These are phyloP conservation scores for Warburgia ugandensis DNA, from an alignment of 164 flowering plant genomes.

Conservation along the genomic window DNA sequence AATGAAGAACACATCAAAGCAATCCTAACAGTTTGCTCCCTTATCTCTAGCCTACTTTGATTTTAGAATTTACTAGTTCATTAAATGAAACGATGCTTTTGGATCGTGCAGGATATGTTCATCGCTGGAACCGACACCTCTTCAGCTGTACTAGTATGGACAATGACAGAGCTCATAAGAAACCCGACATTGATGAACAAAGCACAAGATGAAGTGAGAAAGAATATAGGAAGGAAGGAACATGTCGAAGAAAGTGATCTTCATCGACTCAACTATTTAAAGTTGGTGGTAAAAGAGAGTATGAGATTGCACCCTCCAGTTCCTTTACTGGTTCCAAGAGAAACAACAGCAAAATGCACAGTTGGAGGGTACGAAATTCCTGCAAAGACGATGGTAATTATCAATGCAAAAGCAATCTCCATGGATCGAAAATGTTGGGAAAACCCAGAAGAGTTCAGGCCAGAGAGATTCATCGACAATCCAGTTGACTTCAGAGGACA, in stretches of 20 bases:
- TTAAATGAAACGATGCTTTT: background rate
- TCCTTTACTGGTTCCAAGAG: conserved; percentile 1
- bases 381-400: background rate
- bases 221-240: background rate
- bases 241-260: background rate
- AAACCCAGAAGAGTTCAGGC: conserved; percentile 1
- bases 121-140: conserved; percentile 4
- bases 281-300: background rate
- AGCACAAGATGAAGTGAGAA: conserved; percentile 7
- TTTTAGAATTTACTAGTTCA: background rate
- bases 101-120: conserved; percentile 2
- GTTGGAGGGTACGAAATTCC: background rate
- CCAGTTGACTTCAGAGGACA: background rate
- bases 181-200: background rate
- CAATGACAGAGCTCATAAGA: conserved; percentile 2
- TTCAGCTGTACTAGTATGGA: conserved; percentile 2
- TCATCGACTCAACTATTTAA: background rate
- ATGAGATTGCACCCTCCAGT: conserved; percentile 1
- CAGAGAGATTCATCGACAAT: conserved; percentile 5
- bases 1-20: background rate
- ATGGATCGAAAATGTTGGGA: conserved; percentile 4
- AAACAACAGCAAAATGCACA: background rate
- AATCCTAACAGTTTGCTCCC: background rate
- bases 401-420: background rate
- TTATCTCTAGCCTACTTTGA: background rate